Conservation (phyloP, 164 flowering plant species). For the Cinnamomum chago region DNA sequence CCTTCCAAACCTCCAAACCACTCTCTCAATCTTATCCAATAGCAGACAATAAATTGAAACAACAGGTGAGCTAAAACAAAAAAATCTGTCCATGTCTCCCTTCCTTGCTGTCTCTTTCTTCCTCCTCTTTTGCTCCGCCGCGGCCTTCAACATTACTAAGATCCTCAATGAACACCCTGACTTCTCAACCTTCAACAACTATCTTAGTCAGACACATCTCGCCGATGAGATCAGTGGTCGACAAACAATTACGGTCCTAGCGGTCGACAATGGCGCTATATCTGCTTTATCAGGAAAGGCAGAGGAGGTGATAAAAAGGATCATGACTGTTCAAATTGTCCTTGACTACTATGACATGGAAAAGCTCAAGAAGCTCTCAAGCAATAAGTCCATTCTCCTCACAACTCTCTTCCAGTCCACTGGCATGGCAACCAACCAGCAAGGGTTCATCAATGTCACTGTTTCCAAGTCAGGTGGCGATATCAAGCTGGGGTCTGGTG, state of each 20-base stretch:
- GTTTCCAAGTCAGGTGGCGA: constrained; percentile 22
- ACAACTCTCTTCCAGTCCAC: constrained; percentile 59
- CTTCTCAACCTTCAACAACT: constrained; percentile 44
- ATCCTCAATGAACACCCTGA: constrained; percentile 39
- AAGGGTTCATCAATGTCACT: constrained; percentile 53
- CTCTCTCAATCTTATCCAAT: neutral
- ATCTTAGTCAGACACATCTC: constrained; percentile 44
- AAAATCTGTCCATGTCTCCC: neutral
- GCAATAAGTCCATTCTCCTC: constrained; percentile 31
- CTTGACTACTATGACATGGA: constrained; percentile 56
- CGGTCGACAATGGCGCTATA: constrained; percentile 32
- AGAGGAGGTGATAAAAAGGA: constrained; percentile 20
- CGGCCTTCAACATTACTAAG: constrained; percentile 62
- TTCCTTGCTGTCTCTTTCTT: constrained; percentile 7
- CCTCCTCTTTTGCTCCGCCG: constrained; percentile 25
- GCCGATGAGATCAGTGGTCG: constrained; percentile 42
- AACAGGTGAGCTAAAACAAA: neutral
- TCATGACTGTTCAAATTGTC: constrained; percentile 50
- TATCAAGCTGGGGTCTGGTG: constrained; percentile 48
- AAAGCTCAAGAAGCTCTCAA: constrained; percentile 32
- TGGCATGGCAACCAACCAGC: constrained; percentile 32
- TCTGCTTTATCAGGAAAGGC: constrained; percentile 29
- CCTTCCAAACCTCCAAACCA: neutral
- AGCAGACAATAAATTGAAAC: neutral
- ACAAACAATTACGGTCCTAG: constrained; percentile 66